These are phyloP conservation scores for Hordeum marinum DNA, from an alignment of 176 grass and related monocot genomes.

Conservation along the genomic window DNA sequence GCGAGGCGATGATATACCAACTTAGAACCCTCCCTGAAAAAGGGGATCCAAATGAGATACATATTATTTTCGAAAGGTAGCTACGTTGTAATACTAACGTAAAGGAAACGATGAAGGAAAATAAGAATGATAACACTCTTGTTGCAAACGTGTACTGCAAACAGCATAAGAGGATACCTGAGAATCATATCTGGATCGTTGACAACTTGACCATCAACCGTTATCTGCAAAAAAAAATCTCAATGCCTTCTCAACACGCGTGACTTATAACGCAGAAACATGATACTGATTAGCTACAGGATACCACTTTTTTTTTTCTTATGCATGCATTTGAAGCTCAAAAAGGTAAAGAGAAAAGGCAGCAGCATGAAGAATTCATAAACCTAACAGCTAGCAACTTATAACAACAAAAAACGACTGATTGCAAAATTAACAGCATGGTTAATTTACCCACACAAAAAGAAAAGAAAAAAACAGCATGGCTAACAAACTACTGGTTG, in stretches of 20 bases:
- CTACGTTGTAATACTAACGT: background rate
- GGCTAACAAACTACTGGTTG: background rate
- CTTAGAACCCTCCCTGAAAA: constrained; percentile 61
- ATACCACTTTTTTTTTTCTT: background rate
- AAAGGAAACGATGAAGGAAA: background rate
- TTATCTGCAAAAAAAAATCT: constrained; percentile 60
- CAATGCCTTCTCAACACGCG: background rate
- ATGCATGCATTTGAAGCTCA: background rate
- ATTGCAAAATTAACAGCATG: background rate
- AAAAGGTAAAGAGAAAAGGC: background rate
- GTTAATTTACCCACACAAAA: background rate
- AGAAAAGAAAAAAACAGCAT: background rate
- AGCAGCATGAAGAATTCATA: background rate
- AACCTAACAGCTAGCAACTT: background rate
- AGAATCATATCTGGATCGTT: constrained; percentile 48
- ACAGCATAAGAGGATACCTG: constrained; percentile 31
- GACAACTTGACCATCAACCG: constrained; percentile 51
- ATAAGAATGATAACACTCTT: background rate
- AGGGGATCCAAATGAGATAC: constrained; percentile 1
- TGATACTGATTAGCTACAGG: background rate
- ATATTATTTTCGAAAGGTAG: background rate
- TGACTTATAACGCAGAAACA: background rate
- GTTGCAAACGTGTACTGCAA: background rate
- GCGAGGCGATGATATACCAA: constrained; percentile 73
- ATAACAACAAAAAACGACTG: background rate